Percentiles rank a stretch among this genome's conserved stretches.
Evolutionary conservation across 1,284 basidiomycete genomes (phyloP).

Genomic region (Lentinula novae-zelandiae): DNA sequence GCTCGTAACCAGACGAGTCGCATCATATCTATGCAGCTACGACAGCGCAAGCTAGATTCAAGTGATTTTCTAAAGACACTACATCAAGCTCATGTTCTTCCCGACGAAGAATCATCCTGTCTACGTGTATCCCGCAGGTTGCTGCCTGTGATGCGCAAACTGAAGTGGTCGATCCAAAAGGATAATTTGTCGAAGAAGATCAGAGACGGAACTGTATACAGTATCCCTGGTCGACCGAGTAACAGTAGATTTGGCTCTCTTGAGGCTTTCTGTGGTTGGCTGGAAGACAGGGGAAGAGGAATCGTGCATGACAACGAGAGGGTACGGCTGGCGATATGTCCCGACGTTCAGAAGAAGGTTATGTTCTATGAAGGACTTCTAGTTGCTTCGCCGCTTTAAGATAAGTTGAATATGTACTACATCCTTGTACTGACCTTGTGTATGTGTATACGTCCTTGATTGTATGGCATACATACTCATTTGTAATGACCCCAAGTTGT

Average conservation of each 20-base stretch:
- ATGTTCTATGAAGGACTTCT: slow-evolving; percentile 51
- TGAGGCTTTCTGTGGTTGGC: slow-evolving; percentile 45
- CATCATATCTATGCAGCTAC: slow-evolving; percentile 44
- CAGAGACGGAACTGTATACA: slow-evolving; percentile 29
- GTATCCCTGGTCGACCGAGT: slow-evolving; percentile 22
- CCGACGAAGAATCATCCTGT: slow-evolving; percentile 48
- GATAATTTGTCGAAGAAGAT: slow-evolving; percentile 50
- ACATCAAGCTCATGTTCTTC: slow-evolving; percentile 44
- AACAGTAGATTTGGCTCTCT: slow-evolving; percentile 7
- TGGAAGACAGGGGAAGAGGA: slow-evolving; percentile 44
- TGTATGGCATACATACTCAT: no score
- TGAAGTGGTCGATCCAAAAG: slow-evolving; percentile 45
- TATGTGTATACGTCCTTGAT: no score
- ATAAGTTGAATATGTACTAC: no score
- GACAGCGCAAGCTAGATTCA: slow-evolving; percentile 30
- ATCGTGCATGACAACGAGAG: slow-evolving; percentile 59
- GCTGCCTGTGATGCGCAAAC: slow-evolving; percentile 50
- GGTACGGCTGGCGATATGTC: slow-evolving; percentile 63
- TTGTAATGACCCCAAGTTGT: no score
- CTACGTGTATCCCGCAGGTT: slow-evolving; percentile 47
- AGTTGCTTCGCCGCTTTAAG: no score
- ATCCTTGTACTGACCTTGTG: neutral
- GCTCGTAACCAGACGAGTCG: slow-evolving; percentile 45
- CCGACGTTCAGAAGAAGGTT: slow-evolving; percentile 53
- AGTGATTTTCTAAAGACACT: slow-evolving; percentile 29